These are phyloP conservation scores for Xylariaceae sp. DNA, from an alignment of 2,329 filamentous ascomycete genomes.

Conservation along the genomic window DNA sequence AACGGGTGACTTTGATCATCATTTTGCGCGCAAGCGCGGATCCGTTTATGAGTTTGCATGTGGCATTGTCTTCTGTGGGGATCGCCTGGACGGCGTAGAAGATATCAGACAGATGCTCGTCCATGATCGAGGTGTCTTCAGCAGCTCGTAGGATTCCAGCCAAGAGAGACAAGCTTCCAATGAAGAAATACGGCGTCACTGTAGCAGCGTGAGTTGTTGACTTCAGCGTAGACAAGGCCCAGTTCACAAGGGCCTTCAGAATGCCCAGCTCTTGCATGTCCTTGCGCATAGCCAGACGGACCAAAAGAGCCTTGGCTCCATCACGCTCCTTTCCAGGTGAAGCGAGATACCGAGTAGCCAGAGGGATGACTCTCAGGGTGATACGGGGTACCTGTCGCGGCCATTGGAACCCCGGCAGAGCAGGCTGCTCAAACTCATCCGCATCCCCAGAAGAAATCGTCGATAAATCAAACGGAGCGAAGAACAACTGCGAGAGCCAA, in stretches of 20 bases:
- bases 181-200: constrained; percentile 63
- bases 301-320: constrained; percentile 76
- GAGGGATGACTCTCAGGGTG: constrained; percentile 61
- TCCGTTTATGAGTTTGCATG: constrained; percentile 53
- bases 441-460: constrained; percentile 67
- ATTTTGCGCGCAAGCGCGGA: constrained; percentile 78
- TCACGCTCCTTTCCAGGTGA: constrained; percentile 82
- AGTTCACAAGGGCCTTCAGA: constrained; percentile 60
- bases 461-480: constrained; percentile 84
- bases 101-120: constrained; percentile 57
- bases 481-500: constrained; percentile 78
- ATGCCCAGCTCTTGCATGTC: constrained; percentile 82
- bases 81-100: constrained; percentile 61
- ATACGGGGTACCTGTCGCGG: constrained; percentile 62
- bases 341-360: constrained; percentile 67
- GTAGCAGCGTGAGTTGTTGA: constrained; percentile 36
- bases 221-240: constrained; percentile 61
- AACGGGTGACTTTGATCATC: constrained; percentile 78
- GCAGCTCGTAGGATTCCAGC: constrained; percentile 66
- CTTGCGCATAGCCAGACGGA: constrained; percentile 72
- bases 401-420: constrained; percentile 48
- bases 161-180: constrained; percentile 75
- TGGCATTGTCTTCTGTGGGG: constrained; percentile 43
- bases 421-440: constrained; percentile 41
- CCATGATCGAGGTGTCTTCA: constrained; percentile 68